Conservation (phyloP, 306 rosid species). For the Gynostemma pentaphyllum region DNA sequence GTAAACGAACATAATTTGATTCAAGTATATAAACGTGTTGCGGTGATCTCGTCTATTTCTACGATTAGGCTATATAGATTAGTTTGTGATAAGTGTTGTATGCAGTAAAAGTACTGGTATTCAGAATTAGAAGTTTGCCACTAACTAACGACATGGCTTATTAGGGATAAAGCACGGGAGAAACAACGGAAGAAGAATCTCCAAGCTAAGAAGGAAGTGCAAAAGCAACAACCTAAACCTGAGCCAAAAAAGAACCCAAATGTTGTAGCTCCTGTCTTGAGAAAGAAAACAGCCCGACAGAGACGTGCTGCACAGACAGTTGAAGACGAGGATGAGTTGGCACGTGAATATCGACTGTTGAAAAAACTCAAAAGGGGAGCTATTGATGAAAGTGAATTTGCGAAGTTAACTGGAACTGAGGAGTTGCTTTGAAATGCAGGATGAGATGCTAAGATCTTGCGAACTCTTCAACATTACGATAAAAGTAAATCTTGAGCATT, state of each 20-base stretch:
- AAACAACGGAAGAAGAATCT: slow-evolving; percentile 82
- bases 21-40: neutral
- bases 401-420: slow-evolving; percentile 67
- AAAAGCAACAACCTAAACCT: slow-evolving; percentile 43
- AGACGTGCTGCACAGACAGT: slow-evolving; percentile 72
- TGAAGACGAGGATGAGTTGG: slow-evolving; percentile 79
- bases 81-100: neutral
- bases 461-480: neutral
- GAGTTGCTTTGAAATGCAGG: slow-evolving; percentile 47
- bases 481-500: neutral
- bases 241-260: slow-evolving; percentile 27
- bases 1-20: neutral
- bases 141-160: neutral
- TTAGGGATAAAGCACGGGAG: slow-evolving; percentile 81
- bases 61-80: neutral
- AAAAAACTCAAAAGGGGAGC: slow-evolving; percentile 82
- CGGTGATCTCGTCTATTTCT: neutral
- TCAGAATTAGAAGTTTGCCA: neutral
- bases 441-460: neutral
- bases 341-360: slow-evolving; percentile 61
- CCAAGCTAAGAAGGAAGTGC: slow-evolving; percentile 59
- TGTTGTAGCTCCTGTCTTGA: slow-evolving; percentile 19
- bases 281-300: slow-evolving; percentile 81
- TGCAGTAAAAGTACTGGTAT: neutral
- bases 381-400: slow-evolving; percentile 62